Evolutionary conservation across 179 eudicot genomes (phyloP).

Genomic region (Amaranthus tricolor): DNA sequence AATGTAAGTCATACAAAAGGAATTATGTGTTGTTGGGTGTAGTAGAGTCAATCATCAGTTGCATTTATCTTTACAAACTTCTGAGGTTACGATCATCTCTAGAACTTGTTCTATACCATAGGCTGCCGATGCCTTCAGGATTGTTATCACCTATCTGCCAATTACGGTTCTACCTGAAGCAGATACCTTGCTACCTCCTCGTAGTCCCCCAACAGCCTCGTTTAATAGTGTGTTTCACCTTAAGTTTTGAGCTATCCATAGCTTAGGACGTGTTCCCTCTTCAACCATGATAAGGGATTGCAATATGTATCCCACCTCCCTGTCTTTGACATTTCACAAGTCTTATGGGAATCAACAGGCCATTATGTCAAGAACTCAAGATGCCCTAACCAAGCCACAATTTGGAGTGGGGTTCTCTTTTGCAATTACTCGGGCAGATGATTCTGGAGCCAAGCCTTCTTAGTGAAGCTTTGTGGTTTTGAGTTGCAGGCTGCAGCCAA

Average conservation of each 20-base stretch:
- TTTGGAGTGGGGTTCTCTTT: conserved; percentile 39
- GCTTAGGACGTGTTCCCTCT: conserved; percentile 34
- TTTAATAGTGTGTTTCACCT: conserved; percentile 43
- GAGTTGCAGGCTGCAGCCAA: conserved; percentile 29
- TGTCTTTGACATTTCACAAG: conserved; percentile 28
- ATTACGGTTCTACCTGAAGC: conserved; percentile 29
- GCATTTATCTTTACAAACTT: conserved; percentile 10
- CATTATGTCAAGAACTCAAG: conserved; percentile 23
- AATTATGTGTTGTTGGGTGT: conserved; percentile 31
- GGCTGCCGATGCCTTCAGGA: conserved; percentile 31
- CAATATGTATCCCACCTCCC: conserved; percentile 27
- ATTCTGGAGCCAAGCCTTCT: conserved; percentile 29
- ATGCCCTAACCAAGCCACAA: conserved; percentile 34
- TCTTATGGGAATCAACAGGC: conserved; percentile 31
- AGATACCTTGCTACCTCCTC: conserved; percentile 37
- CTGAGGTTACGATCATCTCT: conserved; percentile 27
- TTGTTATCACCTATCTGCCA: conserved; percentile 32
- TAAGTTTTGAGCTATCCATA: conserved; percentile 40
- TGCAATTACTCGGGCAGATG: conserved; percentile 31
- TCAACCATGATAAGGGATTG: conserved; percentile 29
- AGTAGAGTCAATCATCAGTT: conserved; percentile 41
- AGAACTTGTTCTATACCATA: conserved; percentile 35
- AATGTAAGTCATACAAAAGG: conserved; percentile 17
- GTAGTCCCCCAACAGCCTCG: conserved; percentile 30
- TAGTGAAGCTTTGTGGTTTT: conserved; percentile 28